Conservation (phyloP, 257 asterid species). For the Fraxinus americana region DNA sequence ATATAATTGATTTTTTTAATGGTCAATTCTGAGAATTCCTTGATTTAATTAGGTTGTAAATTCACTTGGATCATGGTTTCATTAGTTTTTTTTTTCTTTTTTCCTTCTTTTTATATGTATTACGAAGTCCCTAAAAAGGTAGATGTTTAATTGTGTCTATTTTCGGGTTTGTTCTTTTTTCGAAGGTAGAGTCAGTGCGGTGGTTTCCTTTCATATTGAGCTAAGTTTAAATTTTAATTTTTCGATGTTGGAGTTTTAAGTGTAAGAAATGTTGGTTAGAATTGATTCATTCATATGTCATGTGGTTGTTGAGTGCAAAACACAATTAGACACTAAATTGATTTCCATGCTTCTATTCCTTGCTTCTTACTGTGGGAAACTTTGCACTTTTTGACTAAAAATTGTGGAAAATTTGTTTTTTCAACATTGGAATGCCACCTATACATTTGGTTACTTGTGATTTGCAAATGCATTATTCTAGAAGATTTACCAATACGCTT, state of each 20-base stretch:
- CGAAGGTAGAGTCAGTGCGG: not conserved
- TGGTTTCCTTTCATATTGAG: not conserved
- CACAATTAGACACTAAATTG: no score
- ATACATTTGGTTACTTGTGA: not conserved
- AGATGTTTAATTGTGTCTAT: not conserved
- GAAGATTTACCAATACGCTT: no score
- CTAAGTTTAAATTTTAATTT: no score
- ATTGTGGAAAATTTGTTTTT: not conserved
- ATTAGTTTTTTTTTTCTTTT: no score
- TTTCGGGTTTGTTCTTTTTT: not conserved
- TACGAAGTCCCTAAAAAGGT: not conserved
- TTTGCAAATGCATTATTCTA: no score
- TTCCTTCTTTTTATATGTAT: not conserved
- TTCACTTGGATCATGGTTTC: no score
- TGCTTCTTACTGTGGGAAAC: no score
- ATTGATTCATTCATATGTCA: slow-evolving; percentile 9
- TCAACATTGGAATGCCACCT: slow-evolving; percentile 21
- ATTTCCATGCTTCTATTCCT: no score
- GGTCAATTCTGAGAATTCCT: no score
- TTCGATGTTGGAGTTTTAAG: not conserved
- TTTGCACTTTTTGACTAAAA: not conserved
- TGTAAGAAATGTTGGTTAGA: slow-evolving; percentile 9
- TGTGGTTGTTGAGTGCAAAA: not conserved
- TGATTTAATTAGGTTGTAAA: no score
- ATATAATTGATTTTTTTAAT: no score